A percentile compares a stretch with the other conserved stretches of the same genome.
These are phyloP conservation scores for Cymodocea nodosa DNA, from an alignment of 116 monocot genomes.

Conservation along the genomic window DNA sequence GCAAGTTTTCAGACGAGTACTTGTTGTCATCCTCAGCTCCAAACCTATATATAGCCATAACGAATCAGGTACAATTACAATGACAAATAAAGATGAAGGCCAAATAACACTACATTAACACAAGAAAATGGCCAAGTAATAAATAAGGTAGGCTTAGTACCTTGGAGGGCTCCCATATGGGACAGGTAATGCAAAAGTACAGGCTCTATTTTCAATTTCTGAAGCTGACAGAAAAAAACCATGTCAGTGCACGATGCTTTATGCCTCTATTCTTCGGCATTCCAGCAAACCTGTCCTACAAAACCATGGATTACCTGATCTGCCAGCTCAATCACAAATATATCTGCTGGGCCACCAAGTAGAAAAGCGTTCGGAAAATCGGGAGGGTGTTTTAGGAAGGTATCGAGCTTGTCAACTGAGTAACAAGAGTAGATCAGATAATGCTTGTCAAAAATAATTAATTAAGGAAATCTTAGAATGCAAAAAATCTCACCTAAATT, in stretches of 20 bases:
- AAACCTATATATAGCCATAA: slow-evolving; percentile 28
- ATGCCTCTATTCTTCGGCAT: too few species aligned
- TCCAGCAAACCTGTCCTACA: too few species aligned
- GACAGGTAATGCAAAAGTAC: slow-evolving; percentile 86
- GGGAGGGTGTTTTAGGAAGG: slow-evolving; percentile 68
- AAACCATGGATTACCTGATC: slow-evolving; percentile 51
- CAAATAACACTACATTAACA: background rate
- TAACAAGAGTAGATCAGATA: background rate
- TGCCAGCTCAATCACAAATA: slow-evolving; percentile 85
- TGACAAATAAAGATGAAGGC: background rate
- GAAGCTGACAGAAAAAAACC: slow-evolving; percentile 38
- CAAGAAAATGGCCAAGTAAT: background rate
- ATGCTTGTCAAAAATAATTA: background rate
- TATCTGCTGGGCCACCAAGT: slow-evolving; percentile 68
- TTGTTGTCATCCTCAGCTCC: slow-evolving; percentile 85
- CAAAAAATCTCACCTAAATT: slow-evolving; percentile 39
- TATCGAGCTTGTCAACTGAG: slow-evolving; percentile 51
- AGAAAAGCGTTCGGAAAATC: slow-evolving; percentile 60
- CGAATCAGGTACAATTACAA: background rate
- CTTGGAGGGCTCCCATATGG: slow-evolving; percentile 56
- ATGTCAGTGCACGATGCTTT: background rate
- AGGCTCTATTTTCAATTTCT: slow-evolving; percentile 95
- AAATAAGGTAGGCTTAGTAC: slow-evolving; percentile 14
- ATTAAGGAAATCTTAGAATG: background rate
- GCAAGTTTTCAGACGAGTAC: slow-evolving; percentile 75